Conservation (phyloP, 306 rosid genomes). For the Lathyrus aphaca region DNA sequence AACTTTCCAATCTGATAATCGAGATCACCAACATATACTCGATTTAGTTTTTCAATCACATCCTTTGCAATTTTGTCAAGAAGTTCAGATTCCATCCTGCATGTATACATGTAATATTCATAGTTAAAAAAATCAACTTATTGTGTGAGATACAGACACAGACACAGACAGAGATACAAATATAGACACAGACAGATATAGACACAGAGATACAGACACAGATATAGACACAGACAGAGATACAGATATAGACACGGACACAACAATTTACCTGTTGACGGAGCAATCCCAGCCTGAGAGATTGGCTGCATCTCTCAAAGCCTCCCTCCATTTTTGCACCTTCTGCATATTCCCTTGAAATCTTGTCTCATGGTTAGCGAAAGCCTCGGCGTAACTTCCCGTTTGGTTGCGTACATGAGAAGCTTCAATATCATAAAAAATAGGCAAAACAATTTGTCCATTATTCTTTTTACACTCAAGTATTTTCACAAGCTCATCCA, state of each 20-base stretch:
- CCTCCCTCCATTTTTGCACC: slow-evolving; percentile 38
- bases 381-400: slow-evolving; percentile 29
- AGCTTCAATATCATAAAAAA: slow-evolving; percentile 29
- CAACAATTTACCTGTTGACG: slow-evolving; percentile 32
- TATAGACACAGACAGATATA: too few species aligned
- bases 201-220: too few species aligned
- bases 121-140: neutral
- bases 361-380: slow-evolving; percentile 14
- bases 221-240: too few species aligned
- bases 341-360: slow-evolving; percentile 6
- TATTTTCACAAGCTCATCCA: slow-evolving; percentile 39
- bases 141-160: neutral
- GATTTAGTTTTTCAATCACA: slow-evolving; percentile 38
- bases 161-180: too few species aligned
- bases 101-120: neutral
- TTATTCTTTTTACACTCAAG: slow-evolving; percentile 13
- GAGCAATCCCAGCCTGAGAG: slow-evolving; percentile 53
- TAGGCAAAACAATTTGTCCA: slow-evolving; percentile 32
- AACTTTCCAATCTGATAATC: slow-evolving; percentile 37
- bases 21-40: slow-evolving; percentile 39
- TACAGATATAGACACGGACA: too few species aligned
- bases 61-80: slow-evolving; percentile 45
- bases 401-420: slow-evolving; percentile 34
- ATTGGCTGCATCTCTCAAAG: slow-evolving; percentile 46
- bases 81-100: slow-evolving; percentile 44